Evolutionary conservation across 805 yeast genomes (phyloP).

Genomic region (Candida ovalis): DNA sequence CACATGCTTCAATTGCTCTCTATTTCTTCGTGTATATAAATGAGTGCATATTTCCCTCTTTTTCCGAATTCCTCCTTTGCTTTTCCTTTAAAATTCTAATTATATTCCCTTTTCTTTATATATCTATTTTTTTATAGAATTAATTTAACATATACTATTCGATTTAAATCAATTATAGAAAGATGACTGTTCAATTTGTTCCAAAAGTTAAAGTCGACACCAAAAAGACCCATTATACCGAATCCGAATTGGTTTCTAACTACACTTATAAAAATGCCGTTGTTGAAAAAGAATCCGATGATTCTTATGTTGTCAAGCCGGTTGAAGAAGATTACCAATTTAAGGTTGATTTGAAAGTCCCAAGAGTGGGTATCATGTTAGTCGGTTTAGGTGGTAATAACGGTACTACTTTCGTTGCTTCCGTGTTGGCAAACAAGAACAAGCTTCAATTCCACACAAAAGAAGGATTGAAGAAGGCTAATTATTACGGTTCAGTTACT

Average conservation of each 20-base stretch:
- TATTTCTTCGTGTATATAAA: constrained; percentile 5
- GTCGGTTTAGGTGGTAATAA: constrained; percentile 97
- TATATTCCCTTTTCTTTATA: background rate
- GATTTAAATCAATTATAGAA: no score
- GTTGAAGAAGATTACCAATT: constrained; percentile 72
- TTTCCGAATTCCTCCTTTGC: background rate
- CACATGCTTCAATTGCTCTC: background rate
- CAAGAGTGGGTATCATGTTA: constrained; percentile 83
- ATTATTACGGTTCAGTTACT: constrained; percentile 92
- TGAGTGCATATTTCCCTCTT: constrained; percentile 3
- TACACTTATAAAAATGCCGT: constrained; percentile 73
- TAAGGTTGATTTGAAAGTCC: constrained; percentile 75
- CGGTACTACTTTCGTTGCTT: constrained; percentile 86
- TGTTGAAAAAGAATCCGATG: constrained; percentile 51
- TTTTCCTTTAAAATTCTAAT: background rate
- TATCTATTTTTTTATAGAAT: background rate
- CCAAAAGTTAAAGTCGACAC: constrained; percentile 52
- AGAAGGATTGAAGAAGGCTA: constrained; percentile 65
- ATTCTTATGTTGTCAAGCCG: constrained; percentile 64
- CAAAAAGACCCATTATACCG: constrained; percentile 47
- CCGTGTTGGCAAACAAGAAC: constrained; percentile 81
- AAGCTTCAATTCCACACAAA: constrained; percentile 76
- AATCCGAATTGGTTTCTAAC: constrained; percentile 51
- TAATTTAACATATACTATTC: background rate
- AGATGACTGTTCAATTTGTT: constrained; percentile 33